Conservation (phyloP, 2,329 filamentous ascomycete genomes). For the Fusarium succisae region DNA sequence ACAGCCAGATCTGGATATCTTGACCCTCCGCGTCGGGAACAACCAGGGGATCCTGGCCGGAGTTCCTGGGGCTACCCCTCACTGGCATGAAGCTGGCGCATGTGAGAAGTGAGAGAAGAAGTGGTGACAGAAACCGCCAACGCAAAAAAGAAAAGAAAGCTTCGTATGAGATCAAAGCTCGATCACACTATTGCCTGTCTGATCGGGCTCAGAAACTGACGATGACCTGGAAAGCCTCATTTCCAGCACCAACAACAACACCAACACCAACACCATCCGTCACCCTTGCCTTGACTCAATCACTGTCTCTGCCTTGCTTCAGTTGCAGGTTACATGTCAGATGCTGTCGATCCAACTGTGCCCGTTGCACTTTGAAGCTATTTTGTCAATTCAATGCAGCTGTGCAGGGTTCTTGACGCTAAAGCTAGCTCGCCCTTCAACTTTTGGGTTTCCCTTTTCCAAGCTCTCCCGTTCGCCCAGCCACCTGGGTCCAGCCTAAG, state of each 20-base stretch:
- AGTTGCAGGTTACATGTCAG: slow-evolving; percentile 21
- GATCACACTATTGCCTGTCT: slow-evolving; percentile 6
- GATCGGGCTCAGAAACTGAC: neutral
- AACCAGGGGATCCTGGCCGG: slow-evolving; percentile 39
- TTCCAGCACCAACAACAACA: neutral
- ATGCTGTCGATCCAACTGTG: slow-evolving; percentile 29
- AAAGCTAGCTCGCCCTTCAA: slow-evolving; percentile 33
- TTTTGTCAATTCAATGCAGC: slow-evolving; percentile 26
- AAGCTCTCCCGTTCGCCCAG: slow-evolving; percentile 37
- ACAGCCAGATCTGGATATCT: slow-evolving; percentile 40
- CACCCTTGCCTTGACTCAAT: slow-evolving; percentile 22
- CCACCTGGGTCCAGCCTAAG: slow-evolving; percentile 32
- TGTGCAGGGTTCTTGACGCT: slow-evolving; percentile 35
- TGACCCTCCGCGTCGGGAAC: slow-evolving; percentile 36
- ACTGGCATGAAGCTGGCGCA: slow-evolving; percentile 32
- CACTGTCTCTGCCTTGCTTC: slow-evolving; percentile 23
- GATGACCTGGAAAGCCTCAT: neutral
- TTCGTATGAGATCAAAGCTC: neutral
- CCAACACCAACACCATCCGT: neutral
- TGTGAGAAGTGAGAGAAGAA: slow-evolving; percentile 39
- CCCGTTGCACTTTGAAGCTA: slow-evolving; percentile 19
- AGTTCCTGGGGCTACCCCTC: slow-evolving; percentile 45
- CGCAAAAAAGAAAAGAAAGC: slow-evolving; percentile 4
- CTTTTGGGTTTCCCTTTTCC: slow-evolving; percentile 20
- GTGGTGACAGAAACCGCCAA: slow-evolving; percentile 30